Conservation (phyloP, 768 basidiomycete species). For the Tricholoma hemisulphureum region DNA sequence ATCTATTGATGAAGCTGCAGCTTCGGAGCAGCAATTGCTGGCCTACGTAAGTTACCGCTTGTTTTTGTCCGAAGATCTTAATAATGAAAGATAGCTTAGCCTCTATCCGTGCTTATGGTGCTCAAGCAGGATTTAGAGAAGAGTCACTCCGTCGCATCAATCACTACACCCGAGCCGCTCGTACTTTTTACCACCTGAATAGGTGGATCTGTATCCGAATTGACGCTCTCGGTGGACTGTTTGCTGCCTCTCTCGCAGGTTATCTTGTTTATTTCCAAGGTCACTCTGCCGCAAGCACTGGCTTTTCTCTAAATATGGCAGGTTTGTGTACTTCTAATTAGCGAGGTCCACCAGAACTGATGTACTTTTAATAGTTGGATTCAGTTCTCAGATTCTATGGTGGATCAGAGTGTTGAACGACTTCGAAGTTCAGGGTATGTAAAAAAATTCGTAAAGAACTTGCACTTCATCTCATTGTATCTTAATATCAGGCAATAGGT, state of each 20-base stretch:
- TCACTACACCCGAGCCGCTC: slow-evolving; percentile 43
- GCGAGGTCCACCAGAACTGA: slow-evolving; percentile 33
- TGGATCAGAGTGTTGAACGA: slow-evolving; percentile 43
- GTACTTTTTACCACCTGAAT: slow-evolving; percentile 54
- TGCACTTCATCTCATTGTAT: neutral
- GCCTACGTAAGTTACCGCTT: slow-evolving; percentile 38
- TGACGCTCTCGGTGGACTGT: slow-evolving; percentile 55
- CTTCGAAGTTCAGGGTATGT: slow-evolving; percentile 43
- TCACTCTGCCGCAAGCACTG: slow-evolving; percentile 40
- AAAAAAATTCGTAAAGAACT: neutral
- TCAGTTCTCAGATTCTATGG: slow-evolving; percentile 55
- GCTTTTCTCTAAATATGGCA: slow-evolving; percentile 59
- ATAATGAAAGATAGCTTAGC: slow-evolving; percentile 22
- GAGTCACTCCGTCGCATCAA: slow-evolving; percentile 54
- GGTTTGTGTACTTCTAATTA: slow-evolving; percentile 17
- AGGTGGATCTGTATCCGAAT: slow-evolving; percentile 49
- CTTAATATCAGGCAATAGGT: slow-evolving; percentile 40
- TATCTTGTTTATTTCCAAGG: slow-evolving; percentile 50
- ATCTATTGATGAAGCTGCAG: slow-evolving; percentile 16
- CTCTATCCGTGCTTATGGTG: slow-evolving; percentile 67
- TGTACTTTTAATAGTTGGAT: slow-evolving; percentile 35
- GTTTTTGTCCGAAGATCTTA: neutral
- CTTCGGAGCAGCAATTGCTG: slow-evolving; percentile 58
- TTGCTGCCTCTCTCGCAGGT: slow-evolving; percentile 52
- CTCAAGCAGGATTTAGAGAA: slow-evolving; percentile 44